Evolutionary conservation across 495 filamentous ascomycete species (phyloP).

Genomic region (Choiromyces venosus): DNA sequence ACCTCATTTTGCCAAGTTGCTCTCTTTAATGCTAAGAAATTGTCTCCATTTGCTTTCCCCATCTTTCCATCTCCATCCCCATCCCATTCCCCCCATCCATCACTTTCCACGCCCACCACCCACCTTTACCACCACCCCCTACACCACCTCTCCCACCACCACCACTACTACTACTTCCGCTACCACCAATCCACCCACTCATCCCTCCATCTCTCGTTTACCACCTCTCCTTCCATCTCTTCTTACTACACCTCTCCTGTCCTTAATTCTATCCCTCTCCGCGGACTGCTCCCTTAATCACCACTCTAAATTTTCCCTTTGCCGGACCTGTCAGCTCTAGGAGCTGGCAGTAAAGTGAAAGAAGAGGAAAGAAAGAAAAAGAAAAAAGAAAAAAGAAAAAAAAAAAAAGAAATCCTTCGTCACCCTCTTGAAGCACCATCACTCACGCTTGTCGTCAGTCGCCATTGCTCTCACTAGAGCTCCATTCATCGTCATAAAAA

Average conservation of each 20-base stretch:
- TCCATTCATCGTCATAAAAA: background rate
- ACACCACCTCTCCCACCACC: background rate
- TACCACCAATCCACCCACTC: background rate
- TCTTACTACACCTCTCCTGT: background rate
- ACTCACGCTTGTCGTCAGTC: constrained; percentile 1
- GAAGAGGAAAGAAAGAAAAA: background rate
- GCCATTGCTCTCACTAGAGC: background rate
- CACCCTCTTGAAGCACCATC: background rate
- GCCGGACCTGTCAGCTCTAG: background rate
- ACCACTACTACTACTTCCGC: background rate
- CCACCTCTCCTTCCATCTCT: constrained; percentile 3
- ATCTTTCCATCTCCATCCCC: background rate
- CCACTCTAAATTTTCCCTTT: background rate
- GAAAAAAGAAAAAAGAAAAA: background rate
- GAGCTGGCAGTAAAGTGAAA: background rate
- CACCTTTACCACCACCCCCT: background rate
- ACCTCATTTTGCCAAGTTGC: background rate
- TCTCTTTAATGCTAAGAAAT: background rate
- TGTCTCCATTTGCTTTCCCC: background rate
- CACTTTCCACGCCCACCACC: background rate
- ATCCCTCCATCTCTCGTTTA: background rate
- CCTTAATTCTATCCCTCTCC: background rate
- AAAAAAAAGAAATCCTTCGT: background rate
- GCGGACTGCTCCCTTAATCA: background rate
- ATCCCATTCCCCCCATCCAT: background rate